Base-by-base conservation (phyloP, 139 green algal species). In the Coelastrella sp. region DNA sequence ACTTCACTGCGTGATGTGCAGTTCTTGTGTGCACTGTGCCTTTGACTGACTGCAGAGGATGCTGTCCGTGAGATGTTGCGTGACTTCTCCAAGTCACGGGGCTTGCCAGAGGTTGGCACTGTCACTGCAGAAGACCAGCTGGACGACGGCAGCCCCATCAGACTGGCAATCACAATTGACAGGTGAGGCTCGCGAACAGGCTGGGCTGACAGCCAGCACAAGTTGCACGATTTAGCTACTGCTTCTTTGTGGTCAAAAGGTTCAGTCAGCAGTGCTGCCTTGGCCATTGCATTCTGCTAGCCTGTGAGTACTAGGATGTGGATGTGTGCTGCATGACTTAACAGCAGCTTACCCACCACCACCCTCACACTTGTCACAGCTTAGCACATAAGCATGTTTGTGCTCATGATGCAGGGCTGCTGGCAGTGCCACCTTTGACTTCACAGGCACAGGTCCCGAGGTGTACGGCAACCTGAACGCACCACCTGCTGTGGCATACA, bases 391-490 rank as follows among this genome's bases (percentile, higher is more conserved):
- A 77, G 17, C 71, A 11, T 22, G 71, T 16, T 77, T n/a, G 14
- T 77, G 19, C 71, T 77, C 11, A 10, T 71, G 0, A 10, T 56
- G 16, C 92, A 90, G 95, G 4, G 65, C 79, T 0, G 61, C 92
- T 60, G 88, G 97, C 92, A 66, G 84, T 81, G 96, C 96, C 4
- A 83, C 96, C 22, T 99, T 99, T 92, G 97, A 99, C 93, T 99
- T 99, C 92, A 94, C 94, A 17, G 97, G 97, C 66, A 97, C 93
- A 10, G 96, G 96, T 6, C 93, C 93, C 2, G 93, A 99, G 93
- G 97, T 99, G 80, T 96, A 96, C 90, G 98, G 96, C 92, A 99
- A 99, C 93, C 97, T 94, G 92, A 99, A 99, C 89, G 97, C 98
- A 7, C 98, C 98, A 0, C 95, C 95, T 10, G 98, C 98, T 0